phyloP scores from a whole-genome alignment of 768 basidiomycete species.

The Xerocomellus dryophilus region DNA sequence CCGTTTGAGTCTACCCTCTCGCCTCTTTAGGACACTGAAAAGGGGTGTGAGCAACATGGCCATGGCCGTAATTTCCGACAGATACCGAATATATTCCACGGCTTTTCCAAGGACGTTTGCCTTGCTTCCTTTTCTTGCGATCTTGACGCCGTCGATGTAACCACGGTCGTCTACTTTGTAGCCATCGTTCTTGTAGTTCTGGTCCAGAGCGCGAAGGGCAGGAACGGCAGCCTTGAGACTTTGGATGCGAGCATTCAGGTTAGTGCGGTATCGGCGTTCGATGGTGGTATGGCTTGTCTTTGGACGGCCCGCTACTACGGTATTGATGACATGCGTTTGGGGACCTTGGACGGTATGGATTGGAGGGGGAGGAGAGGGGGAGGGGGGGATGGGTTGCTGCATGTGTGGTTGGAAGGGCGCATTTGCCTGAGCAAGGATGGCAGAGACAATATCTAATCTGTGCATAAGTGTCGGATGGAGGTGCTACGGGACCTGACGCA shows the following conservation, averaged over 20 bases:
- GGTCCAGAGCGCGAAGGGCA: conserved; percentile 75
- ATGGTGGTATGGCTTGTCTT: conserved; percentile 91
- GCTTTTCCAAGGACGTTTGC: conserved; percentile 89
- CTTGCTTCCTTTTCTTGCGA: conserved; percentile 87
- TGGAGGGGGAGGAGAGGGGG: conserved; percentile 41
- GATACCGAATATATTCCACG: conserved; percentile 79
- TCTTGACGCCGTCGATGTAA: conserved; percentile 89
- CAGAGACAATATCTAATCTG: conserved; percentile 21
- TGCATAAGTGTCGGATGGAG: conserved; percentile 7
- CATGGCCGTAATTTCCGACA: background rate
- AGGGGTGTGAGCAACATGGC: conserved; percentile 3
- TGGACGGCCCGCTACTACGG: conserved; percentile 19
- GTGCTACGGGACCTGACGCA: background rate
- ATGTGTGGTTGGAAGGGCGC: conserved; percentile 31
- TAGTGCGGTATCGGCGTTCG: conserved; percentile 84
- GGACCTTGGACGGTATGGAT: conserved; percentile 23
- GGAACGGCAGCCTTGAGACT: conserved; percentile 78
- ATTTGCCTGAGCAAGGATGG: conserved; percentile 17
- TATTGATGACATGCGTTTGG: conserved; percentile 23
- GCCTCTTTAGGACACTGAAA: conserved; percentile 69
- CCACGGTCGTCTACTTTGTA: conserved; percentile 73
- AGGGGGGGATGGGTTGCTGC: conserved; percentile 30
- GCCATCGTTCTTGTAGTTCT: conserved; percentile 41
- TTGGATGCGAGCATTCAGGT: conserved; percentile 83
- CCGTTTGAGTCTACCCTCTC: conserved; percentile 65